phyloP scores from a whole-genome alignment of 371 early-diverging fungal species.

The Lichtheimia ornata region DNA sequence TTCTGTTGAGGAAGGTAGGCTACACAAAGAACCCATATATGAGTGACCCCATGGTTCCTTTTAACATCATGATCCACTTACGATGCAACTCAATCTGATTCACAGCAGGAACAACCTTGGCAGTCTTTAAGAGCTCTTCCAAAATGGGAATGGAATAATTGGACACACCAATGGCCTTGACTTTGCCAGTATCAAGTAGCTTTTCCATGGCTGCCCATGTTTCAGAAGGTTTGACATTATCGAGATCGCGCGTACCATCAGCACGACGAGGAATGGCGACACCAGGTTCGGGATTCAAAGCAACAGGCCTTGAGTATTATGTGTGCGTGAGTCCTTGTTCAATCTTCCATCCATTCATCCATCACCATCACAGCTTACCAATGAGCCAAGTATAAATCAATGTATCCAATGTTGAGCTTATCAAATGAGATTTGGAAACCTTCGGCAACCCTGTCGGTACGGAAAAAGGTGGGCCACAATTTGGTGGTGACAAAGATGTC shows the following conservation, averaged over 20 bases:
- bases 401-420: slow-evolving; percentile 59
- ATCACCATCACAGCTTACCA: slow-evolving; percentile 37
- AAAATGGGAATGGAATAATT: slow-evolving; percentile 60
- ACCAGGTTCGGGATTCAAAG: slow-evolving; percentile 37
- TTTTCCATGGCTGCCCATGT: slow-evolving; percentile 64
- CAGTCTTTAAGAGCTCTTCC: slow-evolving; percentile 48
- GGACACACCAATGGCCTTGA: slow-evolving; percentile 68
- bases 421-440: slow-evolving; percentile 53
- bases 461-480: slow-evolving; percentile 66
- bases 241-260: slow-evolving; percentile 43
- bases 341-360: background rate
- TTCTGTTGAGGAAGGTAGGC: slow-evolving; percentile 69
- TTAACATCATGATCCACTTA: slow-evolving; percentile 45
- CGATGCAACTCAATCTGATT: slow-evolving; percentile 78
- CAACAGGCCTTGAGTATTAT: slow-evolving; percentile 27
- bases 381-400: slow-evolving; percentile 71
- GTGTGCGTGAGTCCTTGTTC: background rate
- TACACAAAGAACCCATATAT: slow-evolving; percentile 20
- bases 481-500: slow-evolving; percentile 92
- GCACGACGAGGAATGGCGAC: slow-evolving; percentile 27
- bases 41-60: too few relatives aligned
- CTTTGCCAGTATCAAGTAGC: slow-evolving; percentile 64
- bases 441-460: slow-evolving; percentile 47
- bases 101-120: slow-evolving; percentile 65
- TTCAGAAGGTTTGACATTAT: slow-evolving; percentile 28